A percentile compares a stretch with the other conserved stretches of the same genome.
Evolutionary conservation across 805 yeast genomes (phyloP).

Genomic region (Ogataea paraovalis): DNA sequence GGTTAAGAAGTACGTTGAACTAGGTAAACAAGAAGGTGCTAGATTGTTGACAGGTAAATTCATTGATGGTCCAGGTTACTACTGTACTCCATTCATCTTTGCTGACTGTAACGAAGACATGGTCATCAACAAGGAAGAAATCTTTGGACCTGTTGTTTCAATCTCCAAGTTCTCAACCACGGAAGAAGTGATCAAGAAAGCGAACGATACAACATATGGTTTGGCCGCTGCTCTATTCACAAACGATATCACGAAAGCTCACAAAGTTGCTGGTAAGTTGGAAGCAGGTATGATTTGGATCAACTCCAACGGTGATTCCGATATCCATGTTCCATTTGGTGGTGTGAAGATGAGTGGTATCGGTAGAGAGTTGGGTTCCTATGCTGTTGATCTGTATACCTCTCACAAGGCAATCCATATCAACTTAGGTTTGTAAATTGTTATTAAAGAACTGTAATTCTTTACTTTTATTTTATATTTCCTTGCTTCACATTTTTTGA

Average conservation of each 20-base stretch:
- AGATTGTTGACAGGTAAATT: slow-evolving; percentile 62
- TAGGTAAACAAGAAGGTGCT: slow-evolving; percentile 70
- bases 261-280: slow-evolving; percentile 56
- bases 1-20: slow-evolving; percentile 60
- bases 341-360: slow-evolving; percentile 66
- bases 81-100: slow-evolving; percentile 67
- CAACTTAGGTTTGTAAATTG: slow-evolving; percentile 38
- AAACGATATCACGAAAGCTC: slow-evolving; percentile 54
- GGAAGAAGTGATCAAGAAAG: slow-evolving; percentile 61
- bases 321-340: slow-evolving; percentile 60
- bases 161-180: slow-evolving; percentile 59
- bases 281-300: slow-evolving; percentile 68
- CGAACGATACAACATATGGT: slow-evolving; percentile 69
- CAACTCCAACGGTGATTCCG: slow-evolving; percentile 55
- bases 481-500: background rate
- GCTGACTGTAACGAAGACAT: slow-evolving; percentile 63
- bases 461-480: background rate
- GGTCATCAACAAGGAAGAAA: slow-evolving; percentile 66
- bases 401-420: slow-evolving; percentile 69
- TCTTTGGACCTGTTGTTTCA: slow-evolving; percentile 78
- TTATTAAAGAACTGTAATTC: background rate
- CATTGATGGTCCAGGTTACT: slow-evolving; percentile 60
- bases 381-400: slow-evolving; percentile 59
- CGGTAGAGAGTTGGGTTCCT: slow-evolving; percentile 65
- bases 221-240: slow-evolving; percentile 79